A percentile compares a stretch with the other conserved stretches of the same genome.
These are phyloP conservation scores for Xylaria sp. DNA, from an alignment of 2,329 filamentous ascomycete genomes.

Conservation along the genomic window DNA sequence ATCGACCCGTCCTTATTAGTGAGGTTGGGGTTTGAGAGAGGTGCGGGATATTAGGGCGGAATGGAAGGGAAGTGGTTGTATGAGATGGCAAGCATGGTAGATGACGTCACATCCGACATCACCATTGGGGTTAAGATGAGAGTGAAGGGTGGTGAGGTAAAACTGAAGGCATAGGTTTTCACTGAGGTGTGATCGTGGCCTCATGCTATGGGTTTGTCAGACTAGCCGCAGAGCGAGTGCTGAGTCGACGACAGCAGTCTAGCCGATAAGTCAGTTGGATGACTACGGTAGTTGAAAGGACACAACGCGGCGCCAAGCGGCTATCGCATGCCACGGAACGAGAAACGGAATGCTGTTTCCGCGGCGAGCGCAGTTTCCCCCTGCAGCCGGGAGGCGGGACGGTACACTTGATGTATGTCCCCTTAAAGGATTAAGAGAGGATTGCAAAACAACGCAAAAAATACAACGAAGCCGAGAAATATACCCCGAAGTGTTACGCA, in stretches of 20 bases:
- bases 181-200: not conserved
- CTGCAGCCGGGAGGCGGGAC: not conserved
- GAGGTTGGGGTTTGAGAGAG: not conserved
- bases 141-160: not conserved
- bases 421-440: constrained; percentile 2
- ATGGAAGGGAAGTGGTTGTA: not conserved
- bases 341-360: constrained; percentile 12
- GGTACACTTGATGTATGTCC: constrained; percentile 6
- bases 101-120: not conserved
- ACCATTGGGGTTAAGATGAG: not conserved
- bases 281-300: not conserved
- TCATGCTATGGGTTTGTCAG: not conserved
- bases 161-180: not conserved
- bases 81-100: not conserved
- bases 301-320: not conserved
- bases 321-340: not conserved
- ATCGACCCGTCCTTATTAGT: not conserved
- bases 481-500: constrained; percentile 6
- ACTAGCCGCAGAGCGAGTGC: not conserved
- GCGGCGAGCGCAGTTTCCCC: not conserved
- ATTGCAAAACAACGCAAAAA: constrained; percentile 21
- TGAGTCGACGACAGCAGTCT: not conserved
- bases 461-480: constrained; percentile 9
- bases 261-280: not conserved
- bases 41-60: not conserved